Conservation (phyloP, 2,329 filamentous ascomycete genomes). For the Catunica adiposa region DNA sequence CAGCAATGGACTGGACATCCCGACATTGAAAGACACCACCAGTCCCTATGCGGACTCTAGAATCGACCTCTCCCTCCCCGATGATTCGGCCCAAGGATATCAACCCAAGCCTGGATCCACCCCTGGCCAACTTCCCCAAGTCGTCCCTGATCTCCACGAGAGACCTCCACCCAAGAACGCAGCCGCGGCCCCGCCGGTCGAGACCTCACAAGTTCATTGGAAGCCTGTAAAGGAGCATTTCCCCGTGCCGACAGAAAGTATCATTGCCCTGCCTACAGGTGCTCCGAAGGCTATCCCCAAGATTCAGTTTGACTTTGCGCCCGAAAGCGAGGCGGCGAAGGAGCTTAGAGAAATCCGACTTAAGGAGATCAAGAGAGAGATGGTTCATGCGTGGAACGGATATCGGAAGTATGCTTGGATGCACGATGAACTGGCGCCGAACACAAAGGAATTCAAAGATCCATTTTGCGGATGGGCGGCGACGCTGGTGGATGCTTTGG, state of each 20-base stretch:
- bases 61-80: conserved; percentile 9
- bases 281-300: conserved; percentile 52
- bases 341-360: conserved; percentile 48
- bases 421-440: conserved; percentile 70
- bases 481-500: conserved; percentile 65
- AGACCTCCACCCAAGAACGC: background rate
- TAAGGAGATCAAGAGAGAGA: conserved; percentile 52
- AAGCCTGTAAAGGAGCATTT: conserved; percentile 57
- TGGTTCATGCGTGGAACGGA: conserved; percentile 63
- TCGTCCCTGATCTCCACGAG: background rate
- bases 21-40: conserved; percentile 6
- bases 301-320: conserved; percentile 58
- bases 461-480: conserved; percentile 88
- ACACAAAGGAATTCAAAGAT: conserved; percentile 50
- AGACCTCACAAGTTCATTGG: conserved; percentile 44
- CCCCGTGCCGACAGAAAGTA: conserved; percentile 51
- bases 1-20: background rate
- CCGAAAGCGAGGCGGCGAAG: conserved; percentile 44
- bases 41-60: background rate
- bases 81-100: conserved; percentile 1
- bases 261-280: conserved; percentile 62
- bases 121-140: background rate
- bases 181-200: background rate
- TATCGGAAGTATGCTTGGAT: conserved; percentile 69
- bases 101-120: conserved; percentile 1